These are phyloP conservation scores for Aspergillus spinulosporus DNA, from an alignment of 2,329 filamentous ascomycete species.

Conservation along the genomic window DNA sequence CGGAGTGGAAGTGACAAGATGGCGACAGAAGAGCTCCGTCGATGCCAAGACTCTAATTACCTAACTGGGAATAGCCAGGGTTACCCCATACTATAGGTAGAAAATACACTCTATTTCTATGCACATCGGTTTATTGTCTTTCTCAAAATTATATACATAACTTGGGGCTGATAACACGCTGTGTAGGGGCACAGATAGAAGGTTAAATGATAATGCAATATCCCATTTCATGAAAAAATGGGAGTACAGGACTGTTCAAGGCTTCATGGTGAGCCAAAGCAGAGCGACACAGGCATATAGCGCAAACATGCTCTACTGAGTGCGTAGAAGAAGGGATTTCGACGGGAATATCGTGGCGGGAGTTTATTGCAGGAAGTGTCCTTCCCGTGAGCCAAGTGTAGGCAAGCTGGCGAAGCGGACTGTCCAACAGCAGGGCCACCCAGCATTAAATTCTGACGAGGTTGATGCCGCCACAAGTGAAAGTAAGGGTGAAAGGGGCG, in stretches of 20 bases:
- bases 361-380: not conserved
- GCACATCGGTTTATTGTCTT: slow-evolving; percentile 12
- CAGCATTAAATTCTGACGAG: not conserved
- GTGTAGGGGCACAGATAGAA: not conserved
- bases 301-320: not conserved
- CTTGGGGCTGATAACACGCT: slow-evolving; percentile 10
- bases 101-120: not conserved
- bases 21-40: slow-evolving; percentile 9
- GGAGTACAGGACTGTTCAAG: not conserved
- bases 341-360: not conserved
- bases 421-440: not conserved
- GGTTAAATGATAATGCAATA: not conserved
- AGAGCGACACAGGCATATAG: not conserved
- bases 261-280: slow-evolving; percentile 5
- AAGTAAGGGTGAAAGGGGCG: not conserved
- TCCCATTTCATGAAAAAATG: not conserved
- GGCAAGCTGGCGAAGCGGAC: not conserved
- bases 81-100: not conserved
- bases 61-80: slow-evolving; percentile 20
- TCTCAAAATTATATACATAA: slow-evolving; percentile 20
- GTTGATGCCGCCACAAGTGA: not conserved
- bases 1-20: slow-evolving; percentile 5
- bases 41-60: slow-evolving; percentile 25
- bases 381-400: not conserved
- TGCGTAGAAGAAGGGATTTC: not conserved